These are phyloP conservation scores for Coemansia sp. DNA, from an alignment of 192 early-diverging fungal species.

Conservation along the genomic window DNA sequence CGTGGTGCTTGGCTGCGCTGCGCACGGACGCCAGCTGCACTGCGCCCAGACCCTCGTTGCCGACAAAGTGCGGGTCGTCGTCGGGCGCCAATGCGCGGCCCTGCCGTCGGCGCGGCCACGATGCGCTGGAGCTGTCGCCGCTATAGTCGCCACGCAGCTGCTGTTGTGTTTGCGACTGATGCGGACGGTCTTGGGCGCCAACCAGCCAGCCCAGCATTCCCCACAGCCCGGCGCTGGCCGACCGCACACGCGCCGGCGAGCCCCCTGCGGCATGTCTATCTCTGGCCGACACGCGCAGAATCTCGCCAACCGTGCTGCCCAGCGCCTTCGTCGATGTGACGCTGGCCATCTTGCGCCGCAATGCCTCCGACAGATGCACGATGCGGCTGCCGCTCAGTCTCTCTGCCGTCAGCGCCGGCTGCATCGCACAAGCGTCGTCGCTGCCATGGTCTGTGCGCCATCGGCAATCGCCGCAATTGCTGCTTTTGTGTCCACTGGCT, in stretches of 20 bases:
- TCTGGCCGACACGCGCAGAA: conserved; percentile 24
- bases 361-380: conserved; percentile 43
- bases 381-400: conserved; percentile 28
- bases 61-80: conserved; percentile 49
- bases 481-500: not conserved
- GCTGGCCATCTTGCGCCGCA: conserved; percentile 48
- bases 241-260: conserved; percentile 19
- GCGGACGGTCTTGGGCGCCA: conserved; percentile 15
- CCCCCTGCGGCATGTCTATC: not conserved
- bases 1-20: conserved; percentile 9
- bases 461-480: too few relatives aligned
- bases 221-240: conserved; percentile 41
- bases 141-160: not conserved
- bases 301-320: conserved; percentile 30
- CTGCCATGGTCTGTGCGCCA: not conserved
- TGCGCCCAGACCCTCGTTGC: conserved; percentile 51
- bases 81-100: conserved; percentile 19
- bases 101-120: conserved; percentile 16
- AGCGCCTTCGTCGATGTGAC: conserved; percentile 16
- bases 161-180: not conserved
- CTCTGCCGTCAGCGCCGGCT: conserved; percentile 16
- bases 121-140: not conserved
- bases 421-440: conserved; percentile 8
- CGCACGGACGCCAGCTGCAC: conserved; percentile 42
- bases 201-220: conserved; percentile 55